These are phyloP conservation scores for Hypsizygus marmoreus DNA, from an alignment of 768 basidiomycete species.

Conservation along the genomic window DNA sequence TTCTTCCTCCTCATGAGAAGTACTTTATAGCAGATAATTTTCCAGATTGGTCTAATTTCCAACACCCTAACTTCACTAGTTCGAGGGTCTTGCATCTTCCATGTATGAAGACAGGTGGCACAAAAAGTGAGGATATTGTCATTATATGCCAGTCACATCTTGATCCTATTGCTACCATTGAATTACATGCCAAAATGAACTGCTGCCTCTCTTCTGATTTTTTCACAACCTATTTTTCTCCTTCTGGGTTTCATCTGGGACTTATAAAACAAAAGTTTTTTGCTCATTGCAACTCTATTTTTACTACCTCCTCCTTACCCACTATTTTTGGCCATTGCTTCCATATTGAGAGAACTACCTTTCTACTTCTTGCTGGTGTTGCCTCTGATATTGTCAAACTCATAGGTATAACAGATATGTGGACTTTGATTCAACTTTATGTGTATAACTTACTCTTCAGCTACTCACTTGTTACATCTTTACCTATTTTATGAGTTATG, in stretches of 20 bases:
- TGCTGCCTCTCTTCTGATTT: background rate
- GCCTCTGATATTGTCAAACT: constrained; percentile 28
- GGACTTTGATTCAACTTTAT: no score
- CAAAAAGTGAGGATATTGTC: background rate
- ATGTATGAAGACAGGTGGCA: background rate
- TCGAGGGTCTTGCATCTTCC: background rate
- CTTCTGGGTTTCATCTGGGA: background rate
- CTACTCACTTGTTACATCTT: no score
- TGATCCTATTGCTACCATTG: background rate
- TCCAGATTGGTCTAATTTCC: background rate
- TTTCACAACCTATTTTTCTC: background rate
- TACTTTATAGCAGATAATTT: background rate
- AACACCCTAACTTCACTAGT: background rate
- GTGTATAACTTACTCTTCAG: no score
- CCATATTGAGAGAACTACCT: constrained; percentile 23
- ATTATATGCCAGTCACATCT: background rate
- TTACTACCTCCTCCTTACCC: background rate
- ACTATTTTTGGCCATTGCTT: constrained; percentile 18
- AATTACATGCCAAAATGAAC: background rate
- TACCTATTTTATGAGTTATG: no score
- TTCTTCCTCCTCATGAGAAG: constrained; percentile 18
- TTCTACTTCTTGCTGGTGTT: constrained; percentile 19
- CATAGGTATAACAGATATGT: no score
- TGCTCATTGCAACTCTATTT: background rate
- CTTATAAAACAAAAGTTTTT: background rate